Conservation (phyloP, 768 basidiomycete species). For the Rhodotorula taiwanensis region DNA sequence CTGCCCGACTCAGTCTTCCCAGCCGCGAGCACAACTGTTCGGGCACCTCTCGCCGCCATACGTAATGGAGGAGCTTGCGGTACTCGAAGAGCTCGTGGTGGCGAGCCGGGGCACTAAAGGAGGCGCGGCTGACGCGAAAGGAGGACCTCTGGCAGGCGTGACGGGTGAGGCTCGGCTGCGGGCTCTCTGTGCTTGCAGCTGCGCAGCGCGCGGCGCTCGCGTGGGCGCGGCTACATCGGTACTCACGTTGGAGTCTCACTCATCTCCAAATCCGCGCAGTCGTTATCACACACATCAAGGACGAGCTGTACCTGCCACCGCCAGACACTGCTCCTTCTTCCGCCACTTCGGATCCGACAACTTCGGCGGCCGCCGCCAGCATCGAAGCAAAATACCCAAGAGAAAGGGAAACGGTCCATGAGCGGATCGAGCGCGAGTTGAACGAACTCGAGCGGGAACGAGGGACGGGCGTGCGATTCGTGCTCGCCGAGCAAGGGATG, state of each 20-base stretch:
- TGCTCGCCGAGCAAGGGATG: conserved; percentile 73
- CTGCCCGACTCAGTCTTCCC: conserved; percentile 63
- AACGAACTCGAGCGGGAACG: conserved; percentile 56
- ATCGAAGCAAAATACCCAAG: neutral
- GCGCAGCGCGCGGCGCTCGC: neutral
- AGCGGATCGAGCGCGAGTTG: conserved; percentile 70
- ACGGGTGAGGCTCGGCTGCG: conserved; percentile 8
- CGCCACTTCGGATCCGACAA: neutral
- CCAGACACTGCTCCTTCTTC: neutral
- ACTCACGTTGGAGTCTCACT: neutral
- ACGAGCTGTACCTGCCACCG: conserved; percentile 41
- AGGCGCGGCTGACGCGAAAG: no score
- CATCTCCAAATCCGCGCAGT: conserved; percentile 32
- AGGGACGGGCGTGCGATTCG: conserved; percentile 63
- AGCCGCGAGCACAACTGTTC: conserved; percentile 62
- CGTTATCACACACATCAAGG: conserved; percentile 76
- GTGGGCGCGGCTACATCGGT: no score
- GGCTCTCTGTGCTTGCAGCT: conserved; percentile 12
- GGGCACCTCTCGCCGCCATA: conserved; percentile 82
- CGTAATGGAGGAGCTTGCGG: conserved; percentile 64
- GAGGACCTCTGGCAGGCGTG: no score
- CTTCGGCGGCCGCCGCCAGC: neutral
- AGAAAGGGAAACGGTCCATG: conserved; percentile 49
- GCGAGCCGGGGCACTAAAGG: conserved; percentile 36
- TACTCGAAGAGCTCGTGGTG: conserved; percentile 62